These are phyloP conservation scores for Calendula officinalis DNA, from an alignment of 129 eudicot species.

Conservation along the genomic window DNA sequence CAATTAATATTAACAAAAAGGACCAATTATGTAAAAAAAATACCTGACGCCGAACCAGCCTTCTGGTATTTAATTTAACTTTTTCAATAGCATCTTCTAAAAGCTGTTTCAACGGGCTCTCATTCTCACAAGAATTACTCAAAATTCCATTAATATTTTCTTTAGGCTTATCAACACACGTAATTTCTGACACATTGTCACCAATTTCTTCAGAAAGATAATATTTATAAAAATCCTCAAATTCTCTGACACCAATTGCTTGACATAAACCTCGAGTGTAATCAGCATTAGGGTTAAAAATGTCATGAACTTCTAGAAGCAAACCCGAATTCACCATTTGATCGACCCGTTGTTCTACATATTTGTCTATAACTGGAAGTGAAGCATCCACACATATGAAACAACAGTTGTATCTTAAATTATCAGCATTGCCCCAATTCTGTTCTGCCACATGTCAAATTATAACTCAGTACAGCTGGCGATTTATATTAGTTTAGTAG, in stretches of 20 bases:
- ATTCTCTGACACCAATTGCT: slow-evolving; percentile 95
- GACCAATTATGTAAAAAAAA: slow-evolving; percentile 5
- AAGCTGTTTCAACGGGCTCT: slow-evolving; percentile 35
- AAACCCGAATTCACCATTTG: slow-evolving; percentile 73
- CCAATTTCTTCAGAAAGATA: slow-evolving; percentile 37
- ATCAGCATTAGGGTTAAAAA: slow-evolving; percentile 67
- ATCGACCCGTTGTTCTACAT: slow-evolving; percentile 83
- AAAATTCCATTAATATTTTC: slow-evolving; percentile 41
- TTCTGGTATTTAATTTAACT: slow-evolving; percentile 75
- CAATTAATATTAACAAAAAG: slow-evolving; percentile 11
- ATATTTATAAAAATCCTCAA: slow-evolving; percentile 58
- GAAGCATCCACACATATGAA: slow-evolving; percentile 90
- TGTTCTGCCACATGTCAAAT: slow-evolving; percentile 73
- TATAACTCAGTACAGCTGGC: slow-evolving; percentile 12
- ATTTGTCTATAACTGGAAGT: slow-evolving; percentile 68
- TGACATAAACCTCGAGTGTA: slow-evolving; percentile 87
- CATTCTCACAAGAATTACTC: slow-evolving; percentile 35
- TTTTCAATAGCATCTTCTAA: slow-evolving; percentile 61
- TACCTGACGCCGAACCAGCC: slow-evolving; percentile 96
- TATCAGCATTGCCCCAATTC: slow-evolving; percentile 91
- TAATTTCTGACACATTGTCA: slow-evolving; percentile 22
- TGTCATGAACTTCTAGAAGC: slow-evolving; percentile 67
- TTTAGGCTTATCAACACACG: slow-evolving; percentile 25
- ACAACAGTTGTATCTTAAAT: slow-evolving; percentile 78
- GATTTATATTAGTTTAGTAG: not conserved